A percentile compares a stretch with the other conserved stretches of the same genome.
Conservation (phyloP, 148 eudicot species). For the Simmondsia chinensis region DNA sequence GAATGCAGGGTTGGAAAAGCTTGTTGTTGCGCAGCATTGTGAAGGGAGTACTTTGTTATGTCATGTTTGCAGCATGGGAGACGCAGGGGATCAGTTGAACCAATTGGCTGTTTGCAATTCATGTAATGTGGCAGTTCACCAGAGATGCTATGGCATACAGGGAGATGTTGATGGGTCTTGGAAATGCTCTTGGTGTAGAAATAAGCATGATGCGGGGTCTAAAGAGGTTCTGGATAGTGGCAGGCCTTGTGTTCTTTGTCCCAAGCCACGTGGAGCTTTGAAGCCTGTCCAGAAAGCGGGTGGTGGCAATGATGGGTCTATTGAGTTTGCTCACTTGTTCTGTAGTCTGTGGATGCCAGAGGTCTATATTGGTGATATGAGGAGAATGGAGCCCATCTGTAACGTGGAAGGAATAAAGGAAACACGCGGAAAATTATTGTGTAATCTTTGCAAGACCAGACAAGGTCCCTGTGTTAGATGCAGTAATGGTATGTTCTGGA, state of each 20-base stretch:
- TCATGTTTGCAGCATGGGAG: slow-evolving; percentile 81
- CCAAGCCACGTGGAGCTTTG: slow-evolving; percentile 74
- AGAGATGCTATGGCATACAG: slow-evolving; percentile 90
- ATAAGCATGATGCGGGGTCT: slow-evolving; percentile 22
- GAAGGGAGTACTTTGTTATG: slow-evolving; percentile 55
- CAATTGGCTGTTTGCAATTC: slow-evolving; percentile 57
- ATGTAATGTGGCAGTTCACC: slow-evolving; percentile 72
- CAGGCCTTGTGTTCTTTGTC: slow-evolving; percentile 72
- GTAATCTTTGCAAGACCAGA: slow-evolving; percentile 85
- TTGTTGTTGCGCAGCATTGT: slow-evolving; percentile 54
- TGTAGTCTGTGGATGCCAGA: slow-evolving; percentile 96
- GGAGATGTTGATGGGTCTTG: slow-evolving; percentile 50
- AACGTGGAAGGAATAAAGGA: slow-evolving; percentile 60
- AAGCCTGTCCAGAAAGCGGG: slow-evolving; percentile 45
- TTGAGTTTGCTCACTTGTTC: slow-evolving; percentile 76
- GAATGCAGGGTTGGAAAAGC: slow-evolving; percentile 75
- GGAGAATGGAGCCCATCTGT: slow-evolving; percentile 80
- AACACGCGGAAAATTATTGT: slow-evolving; percentile 56
- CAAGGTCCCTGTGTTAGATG: slow-evolving; percentile 84
- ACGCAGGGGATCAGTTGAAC: slow-evolving; percentile 60
- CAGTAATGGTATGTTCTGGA: slow-evolving; percentile 83
- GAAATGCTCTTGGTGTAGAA: slow-evolving; percentile 81
- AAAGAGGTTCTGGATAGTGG: slow-evolving; percentile 15
- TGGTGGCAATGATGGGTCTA: slow-evolving; percentile 22
- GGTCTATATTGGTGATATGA: slow-evolving; percentile 60